phyloP scores from a whole-genome alignment of 331 rosid genomes.

The Quercus phellos region DNA sequence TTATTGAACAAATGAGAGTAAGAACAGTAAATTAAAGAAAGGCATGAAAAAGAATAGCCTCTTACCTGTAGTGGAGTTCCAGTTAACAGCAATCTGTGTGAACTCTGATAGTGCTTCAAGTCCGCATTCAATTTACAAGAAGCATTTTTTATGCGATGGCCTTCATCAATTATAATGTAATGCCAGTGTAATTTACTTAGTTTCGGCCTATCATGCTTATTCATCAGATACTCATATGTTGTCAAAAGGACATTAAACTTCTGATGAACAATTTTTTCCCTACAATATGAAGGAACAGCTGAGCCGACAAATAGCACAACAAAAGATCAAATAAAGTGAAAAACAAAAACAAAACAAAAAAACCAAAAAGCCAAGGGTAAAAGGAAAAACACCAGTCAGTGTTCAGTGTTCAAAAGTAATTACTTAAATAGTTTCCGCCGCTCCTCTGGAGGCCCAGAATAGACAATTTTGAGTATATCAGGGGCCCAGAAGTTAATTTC shows the following conservation, averaged over 20 bases:
- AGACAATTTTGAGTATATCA: slow-evolving; percentile 62
- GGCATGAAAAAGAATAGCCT: slow-evolving; percentile 17
- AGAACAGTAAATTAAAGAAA: neutral
- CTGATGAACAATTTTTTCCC: slow-evolving; percentile 91
- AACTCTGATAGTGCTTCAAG: slow-evolving; percentile 86
- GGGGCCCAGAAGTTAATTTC: slow-evolving; percentile 98
- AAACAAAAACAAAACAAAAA: neutral
- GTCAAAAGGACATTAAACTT: slow-evolving; percentile 97
- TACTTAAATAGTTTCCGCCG: slow-evolving; percentile 94
- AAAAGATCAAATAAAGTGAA: neutral
- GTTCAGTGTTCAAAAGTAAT: slow-evolving; percentile 16
- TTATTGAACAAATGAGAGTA: neutral
- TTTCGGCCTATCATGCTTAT: slow-evolving; percentile 99
- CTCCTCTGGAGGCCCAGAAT: slow-evolving; percentile 95
- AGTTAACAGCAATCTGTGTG: slow-evolving; percentile 94
- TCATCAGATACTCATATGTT: slow-evolving; percentile 96
- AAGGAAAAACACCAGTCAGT: too few relatives aligned
- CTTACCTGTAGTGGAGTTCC: slow-evolving; percentile 97
- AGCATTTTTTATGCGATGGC: slow-evolving; percentile 99
- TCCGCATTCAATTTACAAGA: slow-evolving; percentile 99
- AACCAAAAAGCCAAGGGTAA: neutral
- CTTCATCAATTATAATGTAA: slow-evolving; percentile 95
- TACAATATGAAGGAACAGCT: slow-evolving; percentile 36
- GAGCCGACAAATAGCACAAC: slow-evolving; percentile 17
- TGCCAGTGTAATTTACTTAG: slow-evolving; percentile 95